Evolutionary conservation across 2,329 filamentous ascomycete genomes (phyloP).

Genomic region (Gliomastix tumulicola): DNA sequence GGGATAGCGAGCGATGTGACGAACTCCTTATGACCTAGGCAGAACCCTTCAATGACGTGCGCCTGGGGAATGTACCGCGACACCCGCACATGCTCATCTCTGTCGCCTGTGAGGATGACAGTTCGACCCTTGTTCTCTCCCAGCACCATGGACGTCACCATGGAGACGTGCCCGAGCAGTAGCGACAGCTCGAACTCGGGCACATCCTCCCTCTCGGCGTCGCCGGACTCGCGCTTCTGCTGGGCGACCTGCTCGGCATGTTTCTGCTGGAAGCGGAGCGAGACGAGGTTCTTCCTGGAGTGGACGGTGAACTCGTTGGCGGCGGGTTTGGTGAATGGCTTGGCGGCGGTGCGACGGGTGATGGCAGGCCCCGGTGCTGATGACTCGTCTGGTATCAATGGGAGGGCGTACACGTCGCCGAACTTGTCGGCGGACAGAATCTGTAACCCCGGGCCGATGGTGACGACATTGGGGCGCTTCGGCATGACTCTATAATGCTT

Average conservation of each 20-base stretch:
- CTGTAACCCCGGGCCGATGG: constrained; percentile 61
- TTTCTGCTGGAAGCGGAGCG: constrained; percentile 51
- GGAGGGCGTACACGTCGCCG: constrained; percentile 88
- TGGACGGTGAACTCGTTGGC: constrained; percentile 57
- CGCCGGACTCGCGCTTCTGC: constrained; percentile 7
- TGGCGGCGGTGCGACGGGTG: constrained; percentile 10
- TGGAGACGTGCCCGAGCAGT: constrained; percentile 87
- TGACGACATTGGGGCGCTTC: constrained; percentile 76
- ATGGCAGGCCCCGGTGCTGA: constrained; percentile 6
- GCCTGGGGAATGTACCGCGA: constrained; percentile 76
- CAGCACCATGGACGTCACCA: constrained; percentile 72
- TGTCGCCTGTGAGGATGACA: constrained; percentile 50
- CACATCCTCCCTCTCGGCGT: constrained; percentile 12
- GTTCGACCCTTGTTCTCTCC: constrained; percentile 32
- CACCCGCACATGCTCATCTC: constrained; percentile 74
- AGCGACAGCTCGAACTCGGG: constrained; percentile 66
- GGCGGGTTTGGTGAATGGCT: constrained; percentile 32
- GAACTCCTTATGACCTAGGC: constrained; percentile 82
- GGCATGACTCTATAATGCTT: constrained; percentile 61
- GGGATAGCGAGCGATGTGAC: constrained; percentile 70
- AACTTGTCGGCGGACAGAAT: constrained; percentile 92
- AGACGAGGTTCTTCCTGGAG: constrained; percentile 54
- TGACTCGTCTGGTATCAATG: constrained; percentile 45
- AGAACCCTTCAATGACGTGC: constrained; percentile 84
- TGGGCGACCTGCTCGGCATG: constrained; percentile 26